Conservation (phyloP, 176 grass and related monocot genomes). For the Avena eriantha region DNA sequence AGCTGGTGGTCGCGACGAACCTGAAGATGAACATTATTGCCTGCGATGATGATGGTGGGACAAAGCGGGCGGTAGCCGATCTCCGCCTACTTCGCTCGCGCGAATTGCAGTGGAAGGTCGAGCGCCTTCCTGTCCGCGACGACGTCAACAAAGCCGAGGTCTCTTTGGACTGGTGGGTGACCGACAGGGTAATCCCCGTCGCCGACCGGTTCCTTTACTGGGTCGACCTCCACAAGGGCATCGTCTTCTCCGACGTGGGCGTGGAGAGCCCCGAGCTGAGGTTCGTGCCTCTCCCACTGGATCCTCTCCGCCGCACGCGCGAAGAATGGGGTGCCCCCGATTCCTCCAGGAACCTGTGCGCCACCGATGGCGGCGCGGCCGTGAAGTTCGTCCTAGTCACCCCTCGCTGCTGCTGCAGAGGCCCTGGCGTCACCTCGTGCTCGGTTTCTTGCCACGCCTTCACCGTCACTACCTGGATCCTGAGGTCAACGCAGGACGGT, state of each 20-base stretch:
- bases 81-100: neutral
- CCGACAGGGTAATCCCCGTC: neutral
- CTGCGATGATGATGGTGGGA: neutral
- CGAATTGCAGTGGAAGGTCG: neutral
- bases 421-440: neutral
- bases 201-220: slow-evolving; percentile 1
- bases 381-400: neutral
- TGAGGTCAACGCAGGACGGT: neutral
- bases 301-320: neutral
- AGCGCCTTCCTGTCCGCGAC: neutral
- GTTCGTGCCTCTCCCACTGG: neutral
- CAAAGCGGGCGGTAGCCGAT: neutral
- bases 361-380: neutral
- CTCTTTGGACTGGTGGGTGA: neutral
- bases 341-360: neutral
- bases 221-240: neutral
- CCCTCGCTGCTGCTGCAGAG: neutral
- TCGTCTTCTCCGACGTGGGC: neutral
- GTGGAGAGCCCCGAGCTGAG: slow-evolving; percentile 1
- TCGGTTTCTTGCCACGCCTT: neutral
- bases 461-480: slow-evolving; percentile 20
- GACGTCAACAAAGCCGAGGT: neutral
- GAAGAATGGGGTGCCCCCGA: neutral
- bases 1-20: neutral
- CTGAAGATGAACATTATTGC: neutral